Percentiles rank a stretch among this genome's conserved stretches.
Conservation (phyloP, 768 basidiomycete species). For the Amyloporia xantha region DNA sequence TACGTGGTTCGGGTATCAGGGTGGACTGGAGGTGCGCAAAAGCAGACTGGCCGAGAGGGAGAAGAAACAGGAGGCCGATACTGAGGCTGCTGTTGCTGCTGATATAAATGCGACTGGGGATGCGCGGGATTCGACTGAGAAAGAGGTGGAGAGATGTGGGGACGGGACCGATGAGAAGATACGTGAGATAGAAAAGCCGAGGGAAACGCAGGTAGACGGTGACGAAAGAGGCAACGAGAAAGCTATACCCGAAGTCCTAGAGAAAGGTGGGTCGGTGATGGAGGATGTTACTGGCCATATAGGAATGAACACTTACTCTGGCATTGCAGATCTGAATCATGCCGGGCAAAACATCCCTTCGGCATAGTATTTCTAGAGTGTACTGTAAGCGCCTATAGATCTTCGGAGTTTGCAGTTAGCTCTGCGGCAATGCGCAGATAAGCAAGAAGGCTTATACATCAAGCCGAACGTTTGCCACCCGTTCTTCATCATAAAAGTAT, state of each 20-base stretch:
- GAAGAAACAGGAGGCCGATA: background rate
- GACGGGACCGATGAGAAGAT: background rate
- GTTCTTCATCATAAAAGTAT: background rate
- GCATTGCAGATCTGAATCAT: no score
- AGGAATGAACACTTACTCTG: no score
- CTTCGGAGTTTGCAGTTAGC: background rate
- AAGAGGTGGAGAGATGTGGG: background rate
- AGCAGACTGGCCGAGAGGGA: conserved; percentile 1
- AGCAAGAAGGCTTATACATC: background rate
- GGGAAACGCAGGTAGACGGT: background rate
- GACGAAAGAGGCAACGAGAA: background rate
- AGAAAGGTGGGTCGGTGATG: no score
- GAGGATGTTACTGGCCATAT: no score
- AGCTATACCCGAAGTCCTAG: no score
- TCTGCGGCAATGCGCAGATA: no score
- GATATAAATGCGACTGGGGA: background rate
- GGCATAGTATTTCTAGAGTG: no score
- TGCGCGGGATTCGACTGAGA: background rate
- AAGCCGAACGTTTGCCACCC: background rate
- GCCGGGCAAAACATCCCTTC: no score
- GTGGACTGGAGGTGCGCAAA: conserved; percentile 29
- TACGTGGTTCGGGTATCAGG: conserved; percentile 63
- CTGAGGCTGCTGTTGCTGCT: background rate
- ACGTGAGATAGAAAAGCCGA: background rate
- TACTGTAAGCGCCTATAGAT: background rate